These are phyloP conservation scores for Eucalyptus erythrocorys DNA, from an alignment of 345 rosid species.

Conservation along the genomic window DNA sequence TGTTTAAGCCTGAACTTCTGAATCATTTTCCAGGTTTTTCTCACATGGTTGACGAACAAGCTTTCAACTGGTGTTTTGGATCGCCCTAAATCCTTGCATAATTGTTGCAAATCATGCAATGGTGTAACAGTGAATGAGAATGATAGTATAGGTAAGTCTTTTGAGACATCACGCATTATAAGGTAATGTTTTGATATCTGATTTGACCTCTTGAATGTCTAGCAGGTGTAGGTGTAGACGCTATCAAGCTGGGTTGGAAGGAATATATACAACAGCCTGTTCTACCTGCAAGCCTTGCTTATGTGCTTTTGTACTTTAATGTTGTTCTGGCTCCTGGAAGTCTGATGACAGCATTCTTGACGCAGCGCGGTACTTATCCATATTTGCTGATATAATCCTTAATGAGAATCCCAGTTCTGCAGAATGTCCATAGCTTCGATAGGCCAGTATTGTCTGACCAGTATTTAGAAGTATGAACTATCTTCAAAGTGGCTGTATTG, in stretches of 20 bases:
- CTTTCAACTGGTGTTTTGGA: slow-evolving; percentile 86
- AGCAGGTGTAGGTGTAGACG: slow-evolving; percentile 48
- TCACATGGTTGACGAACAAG: slow-evolving; percentile 73
- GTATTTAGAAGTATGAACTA: neutral
- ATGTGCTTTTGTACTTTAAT: slow-evolving; percentile 78
- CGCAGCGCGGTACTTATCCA: slow-evolving; percentile 49
- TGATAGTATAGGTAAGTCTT: slow-evolving; percentile 35
- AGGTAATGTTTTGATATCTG: neutral
- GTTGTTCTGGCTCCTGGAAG: slow-evolving; percentile 88
- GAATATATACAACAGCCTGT: slow-evolving; percentile 91
- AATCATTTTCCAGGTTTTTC: slow-evolving; percentile 36
- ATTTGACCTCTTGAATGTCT: slow-evolving; percentile 4
- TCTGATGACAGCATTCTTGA: slow-evolving; percentile 94
- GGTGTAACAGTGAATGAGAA: slow-evolving; percentile 14
- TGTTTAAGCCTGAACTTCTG: neutral
- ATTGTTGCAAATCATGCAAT: slow-evolving; percentile 19
- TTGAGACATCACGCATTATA: neutral
- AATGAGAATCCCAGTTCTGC: neutral
- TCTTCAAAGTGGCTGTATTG: neutral
- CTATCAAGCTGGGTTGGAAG: slow-evolving; percentile 92
- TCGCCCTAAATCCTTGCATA: slow-evolving; percentile 49
- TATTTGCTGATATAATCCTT: neutral
- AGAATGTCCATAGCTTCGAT: neutral
- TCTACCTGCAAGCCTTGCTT: slow-evolving; percentile 95
- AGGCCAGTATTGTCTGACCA: neutral